A percentile compares a stretch with the other conserved stretches of the same genome.
These are phyloP conservation scores for Ophiosphaerella narmari DNA, from an alignment of 2,329 filamentous ascomycete species.

Conservation along the genomic window DNA sequence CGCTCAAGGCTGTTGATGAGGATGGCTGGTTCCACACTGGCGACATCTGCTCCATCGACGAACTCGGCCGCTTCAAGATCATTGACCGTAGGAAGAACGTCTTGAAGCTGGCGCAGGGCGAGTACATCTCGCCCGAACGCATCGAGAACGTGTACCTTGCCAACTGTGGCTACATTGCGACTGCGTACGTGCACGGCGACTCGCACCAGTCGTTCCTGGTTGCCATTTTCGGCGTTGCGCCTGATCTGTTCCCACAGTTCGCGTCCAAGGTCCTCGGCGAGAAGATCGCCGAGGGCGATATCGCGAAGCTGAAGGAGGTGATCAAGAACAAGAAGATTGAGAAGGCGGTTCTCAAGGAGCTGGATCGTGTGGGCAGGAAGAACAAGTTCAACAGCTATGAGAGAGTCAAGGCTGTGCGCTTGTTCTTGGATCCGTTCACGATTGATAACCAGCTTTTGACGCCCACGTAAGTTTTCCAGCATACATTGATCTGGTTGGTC, in stretches of 20 bases:
- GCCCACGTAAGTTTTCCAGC: conserved; percentile 72
- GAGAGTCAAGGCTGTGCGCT: conserved; percentile 71
- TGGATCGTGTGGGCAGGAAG: conserved; percentile 78
- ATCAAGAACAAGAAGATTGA: conserved; percentile 71
- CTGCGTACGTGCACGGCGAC: conserved; percentile 91
- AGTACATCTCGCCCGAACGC: conserved; percentile 96
- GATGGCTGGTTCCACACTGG: conserved; percentile 98
- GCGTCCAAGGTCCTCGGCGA: conserved; percentile 76
- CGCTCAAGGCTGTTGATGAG: conserved; percentile 75
- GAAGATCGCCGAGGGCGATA: conserved; percentile 66
- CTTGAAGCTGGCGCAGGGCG: conserved; percentile 95
- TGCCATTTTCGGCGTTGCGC: conserved; percentile 85
- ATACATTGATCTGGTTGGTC: not conserved
- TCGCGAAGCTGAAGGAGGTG: conserved; percentile 68
- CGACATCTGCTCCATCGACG: conserved; percentile 86
- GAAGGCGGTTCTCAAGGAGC: conserved; percentile 74
- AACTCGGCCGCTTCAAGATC: conserved; percentile 84
- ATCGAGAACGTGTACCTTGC: conserved; percentile 94
- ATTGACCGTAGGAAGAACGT: conserved; percentile 98
- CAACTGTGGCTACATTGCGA: conserved; percentile 75
- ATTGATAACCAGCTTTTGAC: conserved; percentile 91
- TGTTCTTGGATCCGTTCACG: conserved; percentile 87
- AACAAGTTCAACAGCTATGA: conserved; percentile 94
- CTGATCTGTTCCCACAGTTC: conserved; percentile 79
- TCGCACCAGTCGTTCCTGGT: conserved; percentile 80